These are phyloP conservation scores for Tetrapisispora namnaoensis DNA, from an alignment of 805 yeast species.

Conservation along the genomic window DNA sequence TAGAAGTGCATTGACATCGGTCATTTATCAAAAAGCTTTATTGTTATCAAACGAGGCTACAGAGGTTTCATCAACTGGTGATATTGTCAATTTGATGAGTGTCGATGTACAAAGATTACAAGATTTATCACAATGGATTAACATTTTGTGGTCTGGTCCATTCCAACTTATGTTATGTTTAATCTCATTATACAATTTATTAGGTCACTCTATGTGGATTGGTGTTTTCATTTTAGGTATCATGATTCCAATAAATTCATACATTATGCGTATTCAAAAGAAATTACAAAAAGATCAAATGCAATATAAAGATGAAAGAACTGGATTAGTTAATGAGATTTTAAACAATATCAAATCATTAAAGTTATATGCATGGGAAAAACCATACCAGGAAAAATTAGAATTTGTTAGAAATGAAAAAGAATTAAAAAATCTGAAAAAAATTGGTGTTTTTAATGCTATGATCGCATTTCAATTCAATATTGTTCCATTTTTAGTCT, in stretches of 20 bases:
- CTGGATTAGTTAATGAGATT: slow-evolving; percentile 79
- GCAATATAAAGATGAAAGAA: slow-evolving; percentile 85
- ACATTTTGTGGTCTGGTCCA: slow-evolving; percentile 87
- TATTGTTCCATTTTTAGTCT: slow-evolving; percentile 80
- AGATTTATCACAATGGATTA: slow-evolving; percentile 68
- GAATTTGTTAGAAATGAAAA: slow-evolving; percentile 78
- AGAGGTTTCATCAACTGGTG: slow-evolving; percentile 73
- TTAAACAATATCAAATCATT: slow-evolving; percentile 85
- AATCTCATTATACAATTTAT: slow-evolving; percentile 53
- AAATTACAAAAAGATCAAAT: slow-evolving; percentile 73
- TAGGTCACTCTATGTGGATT: slow-evolving; percentile 93
- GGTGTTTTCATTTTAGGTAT: slow-evolving; percentile 74
- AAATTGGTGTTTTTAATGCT: slow-evolving; percentile 65
- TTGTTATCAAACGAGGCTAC: slow-evolving; percentile 63
- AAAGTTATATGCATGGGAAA: slow-evolving; percentile 94
- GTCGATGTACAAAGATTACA: slow-evolving; percentile 87
- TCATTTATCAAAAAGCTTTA: slow-evolving; percentile 59
- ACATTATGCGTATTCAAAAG: slow-evolving; percentile 58
- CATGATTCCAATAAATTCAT: slow-evolving; percentile 72
- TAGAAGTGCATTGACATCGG: slow-evolving; percentile 57
- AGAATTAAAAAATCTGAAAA: slow-evolving; percentile 67
- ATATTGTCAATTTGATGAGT: slow-evolving; percentile 88
- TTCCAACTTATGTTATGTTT: slow-evolving; percentile 76
- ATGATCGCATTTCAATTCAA: slow-evolving; percentile 68
- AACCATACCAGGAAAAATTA: slow-evolving; percentile 65